Conservation (phyloP, 495 filamentous ascomycete species). For the Xylaria intraflava region DNA sequence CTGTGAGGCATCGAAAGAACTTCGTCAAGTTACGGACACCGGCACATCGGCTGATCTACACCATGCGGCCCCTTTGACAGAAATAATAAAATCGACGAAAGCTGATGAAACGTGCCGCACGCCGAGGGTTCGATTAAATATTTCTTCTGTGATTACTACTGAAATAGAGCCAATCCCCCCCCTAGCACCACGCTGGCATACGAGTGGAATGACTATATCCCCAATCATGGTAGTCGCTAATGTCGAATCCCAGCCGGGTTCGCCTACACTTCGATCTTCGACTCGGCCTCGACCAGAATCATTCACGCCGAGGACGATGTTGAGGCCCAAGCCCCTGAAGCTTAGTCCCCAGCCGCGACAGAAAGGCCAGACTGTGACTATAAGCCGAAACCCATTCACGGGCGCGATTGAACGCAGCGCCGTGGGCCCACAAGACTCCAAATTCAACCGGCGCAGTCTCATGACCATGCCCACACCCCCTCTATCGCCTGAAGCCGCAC, state of each 20-base stretch:
- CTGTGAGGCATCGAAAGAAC: not conserved
- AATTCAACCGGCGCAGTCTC: slow-evolving; percentile 17
- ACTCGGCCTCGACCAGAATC: slow-evolving; percentile 1
- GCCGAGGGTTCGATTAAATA: not conserved
- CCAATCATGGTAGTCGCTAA: slow-evolving; percentile 21
- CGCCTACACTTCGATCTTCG: slow-evolving; percentile 1
- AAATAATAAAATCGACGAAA: not conserved
- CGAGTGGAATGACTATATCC: slow-evolving; percentile 9
- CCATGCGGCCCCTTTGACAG: not conserved
- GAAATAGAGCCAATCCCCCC: slow-evolving; percentile 5
- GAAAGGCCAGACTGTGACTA: slow-evolving; percentile 12
- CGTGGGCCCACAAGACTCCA: not conserved
- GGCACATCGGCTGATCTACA: not conserved
- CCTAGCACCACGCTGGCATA: slow-evolving; percentile 3
- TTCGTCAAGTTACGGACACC: not conserved
- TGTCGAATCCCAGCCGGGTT: slow-evolving; percentile 11
- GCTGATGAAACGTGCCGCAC: not conserved
- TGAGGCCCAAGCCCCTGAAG: slow-evolving; percentile 10
- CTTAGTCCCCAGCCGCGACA: slow-evolving; percentile 15
- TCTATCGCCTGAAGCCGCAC: slow-evolving; percentile 7
- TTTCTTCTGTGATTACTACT: slow-evolving; percentile 6
- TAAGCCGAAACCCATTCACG: slow-evolving; percentile 15
- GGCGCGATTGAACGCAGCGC: slow-evolving; percentile 15
- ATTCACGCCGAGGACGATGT: not conserved
- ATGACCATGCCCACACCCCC: slow-evolving; percentile 18